phyloP scores from a whole-genome alignment of 2,329 filamentous ascomycete species.

The Colletotrichum falcatum region DNA sequence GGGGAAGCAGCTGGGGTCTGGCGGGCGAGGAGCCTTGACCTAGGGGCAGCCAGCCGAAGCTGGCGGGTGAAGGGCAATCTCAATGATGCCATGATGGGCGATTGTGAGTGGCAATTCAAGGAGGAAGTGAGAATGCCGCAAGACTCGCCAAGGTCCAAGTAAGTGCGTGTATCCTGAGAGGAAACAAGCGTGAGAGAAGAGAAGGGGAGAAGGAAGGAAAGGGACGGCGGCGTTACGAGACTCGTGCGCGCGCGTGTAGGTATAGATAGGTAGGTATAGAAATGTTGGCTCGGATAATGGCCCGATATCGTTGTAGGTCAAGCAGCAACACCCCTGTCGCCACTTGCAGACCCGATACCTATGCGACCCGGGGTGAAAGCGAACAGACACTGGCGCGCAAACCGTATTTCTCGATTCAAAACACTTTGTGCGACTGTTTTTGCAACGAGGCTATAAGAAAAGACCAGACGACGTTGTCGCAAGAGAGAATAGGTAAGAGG shows the following conservation, averaged over 20 bases:
- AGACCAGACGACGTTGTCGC: not conserved
- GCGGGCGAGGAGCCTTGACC: slow-evolving; percentile 35
- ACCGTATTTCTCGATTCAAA: not conserved
- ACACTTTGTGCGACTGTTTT: not conserved
- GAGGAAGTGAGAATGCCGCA: slow-evolving; percentile 1
- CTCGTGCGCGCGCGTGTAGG: slow-evolving; percentile 10
- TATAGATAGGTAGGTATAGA: slow-evolving; percentile 14
- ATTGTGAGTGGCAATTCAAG: slow-evolving; percentile 1
- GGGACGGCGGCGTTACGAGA: not conserved
- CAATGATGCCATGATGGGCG: slow-evolving; percentile 39
- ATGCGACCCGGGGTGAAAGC: slow-evolving; percentile 23
- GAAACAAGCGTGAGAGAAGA: slow-evolving; percentile 7
- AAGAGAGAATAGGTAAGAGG: too few species aligned
- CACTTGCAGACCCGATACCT: slow-evolving; percentile 28
- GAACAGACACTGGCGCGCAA: slow-evolving; percentile 15
- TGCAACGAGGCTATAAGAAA: not conserved
- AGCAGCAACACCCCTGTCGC: slow-evolving; percentile 36
- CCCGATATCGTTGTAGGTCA: slow-evolving; percentile 37
- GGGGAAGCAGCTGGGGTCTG: slow-evolving; percentile 28
- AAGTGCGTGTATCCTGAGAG: slow-evolving; percentile 3
- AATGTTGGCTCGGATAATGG: slow-evolving; percentile 33
- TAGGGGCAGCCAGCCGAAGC: slow-evolving; percentile 39
- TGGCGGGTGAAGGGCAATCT: slow-evolving; percentile 41
- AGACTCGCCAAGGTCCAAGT: slow-evolving; percentile 8
- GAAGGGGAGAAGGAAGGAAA: not conserved